Base-by-base conservation (phyloP, 257 asterid genomes). In the Solanum chilense region DNA sequence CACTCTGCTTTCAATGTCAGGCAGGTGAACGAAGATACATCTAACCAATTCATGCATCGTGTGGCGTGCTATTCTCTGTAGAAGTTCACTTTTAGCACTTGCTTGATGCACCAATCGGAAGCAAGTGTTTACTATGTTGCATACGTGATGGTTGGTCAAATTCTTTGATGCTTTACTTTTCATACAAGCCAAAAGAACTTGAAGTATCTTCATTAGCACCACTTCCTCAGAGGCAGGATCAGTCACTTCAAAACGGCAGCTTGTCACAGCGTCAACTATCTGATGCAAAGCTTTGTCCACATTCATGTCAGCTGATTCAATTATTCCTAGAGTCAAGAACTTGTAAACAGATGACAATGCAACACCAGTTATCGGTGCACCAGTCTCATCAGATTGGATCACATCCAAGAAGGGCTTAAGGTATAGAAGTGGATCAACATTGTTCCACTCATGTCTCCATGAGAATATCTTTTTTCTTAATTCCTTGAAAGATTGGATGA, bases 191-290 rank as follows among this genome's bases (percentile, higher is more conserved):
- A 95, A 89, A 86, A 96, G 98, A 93, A 96, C 95, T 90, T 96
- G 99, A 89, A 96, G 98, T 86, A 95, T 97, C 95, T 97, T 97
- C 98, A 94, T 94, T 86, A 97, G 91, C 71, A 93, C 99, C 86
- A 95, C 98, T 92, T 97, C 99, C 91, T 97, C 98, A 29, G 99
- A 97, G 66, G 98, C 98, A 82, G 98, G 97, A 91, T 97, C 99
- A 11, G 99, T 95, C 90, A 97, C 99, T 93, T 97, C 99, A 87
- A 97, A 97, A 58, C 99, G 95, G 90, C 98, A 97, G 95, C 98
- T 95, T 21, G 99, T 97, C 90, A 95, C 98, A 86, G 98, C 98
- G 87, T 97, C 99, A 84, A 97, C 98, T 73, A 97, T 93, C 70
- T 91, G 95, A 90, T 93, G 94, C 88, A 95, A 89, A 87, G 98